Evolutionary conservation across 1,284 basidiomycete genomes (phyloP), one percentile per base, ranked within the genome.

Genomic region (Trichosporon inkin): DNA sequence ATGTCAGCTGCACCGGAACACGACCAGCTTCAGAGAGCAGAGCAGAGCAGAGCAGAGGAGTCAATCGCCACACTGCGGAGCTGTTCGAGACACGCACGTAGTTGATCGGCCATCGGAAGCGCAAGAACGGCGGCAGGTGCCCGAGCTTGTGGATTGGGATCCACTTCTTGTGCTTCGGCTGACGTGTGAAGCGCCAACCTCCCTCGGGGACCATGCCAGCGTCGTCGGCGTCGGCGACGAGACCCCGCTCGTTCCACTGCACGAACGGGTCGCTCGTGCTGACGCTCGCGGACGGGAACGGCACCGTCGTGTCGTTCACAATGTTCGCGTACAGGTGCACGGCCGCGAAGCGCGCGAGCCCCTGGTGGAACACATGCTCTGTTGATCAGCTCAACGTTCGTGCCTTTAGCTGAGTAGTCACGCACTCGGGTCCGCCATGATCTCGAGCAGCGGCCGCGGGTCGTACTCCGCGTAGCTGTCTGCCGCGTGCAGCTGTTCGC

Each of bases 311-410:
- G 69, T 92, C 90, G 67, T 89, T 86, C 37, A 90, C 78, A 4
- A 87, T 84, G 77, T 94, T 95, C 10, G 90, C 92, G 68, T 92
- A 96, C 61, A 97, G 84, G 59, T 85, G 81, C 44, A 92, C 81
- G 38, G 85, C 80, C 24, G 84, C 76, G 75, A 97, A 97, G 34
- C 80, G 78, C 0, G 81, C 63, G 37, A 97, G 80, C 2, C 86
- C 88, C 65, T 88, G 84, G 69, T 88, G 86, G 73, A 97, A 97
- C 35, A 88, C 80, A 16, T 83, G 83, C 22, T 86, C 89, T 87
- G 70, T 22, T 2, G 59, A 32, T 62, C 19, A 63, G 62, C 17
- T 20, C 16, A 11, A 28, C 11, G 10, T 10, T n/a, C 6, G 16
- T 5, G 6, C 8, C 6, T 10, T 19, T 6, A 34, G 34, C 19